Conservation (phyloP, 225 moss, liverwort and hornwort genomes). For the Bryum argenteum region DNA sequence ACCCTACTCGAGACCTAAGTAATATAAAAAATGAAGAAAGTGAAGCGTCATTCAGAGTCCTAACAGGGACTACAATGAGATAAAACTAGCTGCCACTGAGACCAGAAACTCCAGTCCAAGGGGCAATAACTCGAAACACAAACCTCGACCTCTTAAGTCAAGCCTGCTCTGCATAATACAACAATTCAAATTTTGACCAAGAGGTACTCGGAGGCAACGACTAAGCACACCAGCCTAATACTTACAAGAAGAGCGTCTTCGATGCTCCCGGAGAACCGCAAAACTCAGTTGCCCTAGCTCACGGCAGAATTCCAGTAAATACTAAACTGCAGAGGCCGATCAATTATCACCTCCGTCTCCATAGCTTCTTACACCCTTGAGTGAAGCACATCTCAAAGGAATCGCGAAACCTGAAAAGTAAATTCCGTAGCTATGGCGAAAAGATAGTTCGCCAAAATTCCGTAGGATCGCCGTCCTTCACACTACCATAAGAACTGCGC, state of each 20-base stretch:
- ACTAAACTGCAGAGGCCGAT: constrained; percentile 9
- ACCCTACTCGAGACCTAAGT: neutral
- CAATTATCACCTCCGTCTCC: constrained; percentile 18
- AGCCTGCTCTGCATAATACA: constrained; percentile 2
- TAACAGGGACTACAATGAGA: neutral
- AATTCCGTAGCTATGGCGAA: neutral
- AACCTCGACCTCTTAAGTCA: neutral
- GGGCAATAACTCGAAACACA: neutral
- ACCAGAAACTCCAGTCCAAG: constrained; percentile 4
- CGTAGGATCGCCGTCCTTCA: constrained; percentile 9
- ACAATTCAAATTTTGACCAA: neutral
- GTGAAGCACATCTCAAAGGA: neutral
- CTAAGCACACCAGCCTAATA: constrained; percentile 17
- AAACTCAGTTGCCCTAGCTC: neutral
- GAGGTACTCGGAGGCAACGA: neutral
- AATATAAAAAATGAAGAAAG: neutral
- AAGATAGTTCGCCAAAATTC: neutral
- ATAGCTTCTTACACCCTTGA: constrained; percentile 19
- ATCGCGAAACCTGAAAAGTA: constrained; percentile 10
- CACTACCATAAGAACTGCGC: constrained; percentile 11
- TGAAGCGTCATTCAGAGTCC: neutral
- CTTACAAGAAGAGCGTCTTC: constrained; percentile 28
- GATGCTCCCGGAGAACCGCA: constrained; percentile 2
- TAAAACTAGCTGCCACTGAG: constrained; percentile 4
- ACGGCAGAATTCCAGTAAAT: constrained; percentile 13